phyloP scores from a whole-genome alignment of 1,284 basidiomycete species.

The Sanghuangporus sanghuang region DNA sequence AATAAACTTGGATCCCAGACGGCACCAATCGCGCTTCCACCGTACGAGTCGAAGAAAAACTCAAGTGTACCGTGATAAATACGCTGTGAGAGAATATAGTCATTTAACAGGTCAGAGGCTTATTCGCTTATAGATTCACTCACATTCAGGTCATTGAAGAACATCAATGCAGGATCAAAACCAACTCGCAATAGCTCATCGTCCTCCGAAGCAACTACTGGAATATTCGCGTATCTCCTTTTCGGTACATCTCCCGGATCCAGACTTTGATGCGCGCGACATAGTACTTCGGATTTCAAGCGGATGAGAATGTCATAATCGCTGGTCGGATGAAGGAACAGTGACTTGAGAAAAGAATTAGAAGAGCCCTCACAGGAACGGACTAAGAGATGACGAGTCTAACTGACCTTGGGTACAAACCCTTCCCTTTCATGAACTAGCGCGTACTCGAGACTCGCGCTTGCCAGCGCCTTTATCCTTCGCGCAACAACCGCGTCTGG shows the following conservation, averaged over 20 bases:
- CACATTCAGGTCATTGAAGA: slow-evolving; percentile 72
- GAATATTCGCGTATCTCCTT: slow-evolving; percentile 45
- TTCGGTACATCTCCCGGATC: slow-evolving; percentile 38
- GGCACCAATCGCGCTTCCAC: slow-evolving; percentile 76
- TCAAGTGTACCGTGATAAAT: slow-evolving; percentile 76
- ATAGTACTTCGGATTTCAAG: slow-evolving; percentile 58
- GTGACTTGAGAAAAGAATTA: slow-evolving; percentile 38
- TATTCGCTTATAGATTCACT: slow-evolving; percentile 21
- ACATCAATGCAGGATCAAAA: slow-evolving; percentile 75
- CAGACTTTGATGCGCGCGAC: slow-evolving; percentile 74
- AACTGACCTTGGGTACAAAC: slow-evolving; percentile 48
- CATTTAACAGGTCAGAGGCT: background rate
- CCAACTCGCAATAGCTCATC: slow-evolving; percentile 46
- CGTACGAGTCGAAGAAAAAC: slow-evolving; percentile 83
- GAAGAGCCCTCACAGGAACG: slow-evolving; percentile 1
- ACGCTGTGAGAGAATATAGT: slow-evolving; percentile 36
- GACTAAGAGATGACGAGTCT: background rate
- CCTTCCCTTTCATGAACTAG: slow-evolving; percentile 40
- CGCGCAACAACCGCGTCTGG: slow-evolving; percentile 68
- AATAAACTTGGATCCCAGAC: slow-evolving; percentile 79
- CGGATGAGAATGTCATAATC: slow-evolving; percentile 88
- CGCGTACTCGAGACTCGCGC: slow-evolving; percentile 57
- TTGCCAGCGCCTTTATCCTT: slow-evolving; percentile 66
- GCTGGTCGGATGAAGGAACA: slow-evolving; percentile 80
- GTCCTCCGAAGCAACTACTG: slow-evolving; percentile 27